A percentile compares a stretch with the other conserved stretches of the same genome.
Evolutionary conservation across 108 stramenopile species (phyloP).

Genomic region (Hondaea fermentalgiana): DNA sequence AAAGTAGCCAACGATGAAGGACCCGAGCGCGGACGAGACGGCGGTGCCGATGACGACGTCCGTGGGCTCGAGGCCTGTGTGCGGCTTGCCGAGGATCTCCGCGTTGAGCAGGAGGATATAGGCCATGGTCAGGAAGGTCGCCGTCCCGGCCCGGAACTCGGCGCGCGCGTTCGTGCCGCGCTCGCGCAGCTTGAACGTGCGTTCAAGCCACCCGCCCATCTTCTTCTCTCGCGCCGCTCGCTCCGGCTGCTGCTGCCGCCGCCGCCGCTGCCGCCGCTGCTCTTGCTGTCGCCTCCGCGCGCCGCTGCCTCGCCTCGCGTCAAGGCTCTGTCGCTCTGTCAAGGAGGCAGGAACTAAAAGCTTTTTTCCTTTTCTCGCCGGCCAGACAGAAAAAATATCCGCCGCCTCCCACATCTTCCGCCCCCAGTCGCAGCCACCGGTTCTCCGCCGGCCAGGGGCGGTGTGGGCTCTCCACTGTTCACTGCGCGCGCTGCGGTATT

Average conservation of each 20-base stretch:
- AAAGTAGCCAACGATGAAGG: conserved; percentile 44
- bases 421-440: no score
- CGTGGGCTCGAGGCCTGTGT: conserved; percentile 39
- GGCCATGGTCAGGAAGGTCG: conserved; percentile 50
- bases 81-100: conserved; percentile 39
- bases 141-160: conserved; percentile 51
- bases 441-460: no score
- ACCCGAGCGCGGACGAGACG: conserved; percentile 34
- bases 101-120: conserved; percentile 59
- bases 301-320: no score
- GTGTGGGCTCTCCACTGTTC: no score
- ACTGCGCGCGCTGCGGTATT: no score
- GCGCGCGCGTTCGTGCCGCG: conserved; percentile 31
- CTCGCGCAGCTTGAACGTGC: conserved; percentile 37
- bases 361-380: no score
- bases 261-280: not conserved
- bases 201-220: conserved; percentile 11
- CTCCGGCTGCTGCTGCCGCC: not conserved
- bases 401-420: no score
- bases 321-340: no score
- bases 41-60: conserved; percentile 50
- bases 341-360: no score
- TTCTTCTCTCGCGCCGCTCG: not conserved
- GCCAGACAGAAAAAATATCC: no score
- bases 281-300: not conserved